A percentile compares a stretch with the other conserved stretches of the same genome.
Evolutionary conservation across 306 rosid species (phyloP).

Genomic region (Senna siamea): DNA sequence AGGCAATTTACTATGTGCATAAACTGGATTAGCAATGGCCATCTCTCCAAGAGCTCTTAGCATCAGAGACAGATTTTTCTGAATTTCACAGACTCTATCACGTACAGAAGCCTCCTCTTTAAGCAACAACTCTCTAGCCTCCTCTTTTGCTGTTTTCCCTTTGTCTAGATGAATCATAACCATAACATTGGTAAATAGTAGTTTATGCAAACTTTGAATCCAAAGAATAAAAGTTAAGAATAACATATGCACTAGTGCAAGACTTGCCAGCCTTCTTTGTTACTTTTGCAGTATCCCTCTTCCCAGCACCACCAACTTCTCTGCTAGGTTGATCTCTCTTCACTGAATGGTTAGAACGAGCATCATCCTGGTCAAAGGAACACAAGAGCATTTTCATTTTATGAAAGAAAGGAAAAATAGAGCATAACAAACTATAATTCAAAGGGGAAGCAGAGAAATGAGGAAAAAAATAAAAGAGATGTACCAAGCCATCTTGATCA

Average conservation of each 20-base stretch:
- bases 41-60: slow-evolving; percentile 89
- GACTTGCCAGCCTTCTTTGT: slow-evolving; percentile 85
- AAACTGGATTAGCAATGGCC: slow-evolving; percentile 86
- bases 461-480: slow-evolving; percentile 16
- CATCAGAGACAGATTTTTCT: slow-evolving; percentile 66
- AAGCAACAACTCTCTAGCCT: slow-evolving; percentile 84
- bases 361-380: slow-evolving; percentile 56
- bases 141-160: slow-evolving; percentile 90
- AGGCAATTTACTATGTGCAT: slow-evolving; percentile 85
- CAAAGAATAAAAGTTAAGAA: slow-evolving; percentile 19
- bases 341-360: slow-evolving; percentile 62
- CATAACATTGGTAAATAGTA: background rate
- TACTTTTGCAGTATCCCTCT: slow-evolving; percentile 69
- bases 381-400: background rate
- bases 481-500: slow-evolving; percentile 63
- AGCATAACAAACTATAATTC: slow-evolving; percentile 9
- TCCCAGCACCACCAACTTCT: slow-evolving; percentile 67
- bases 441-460: background rate
- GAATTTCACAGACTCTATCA: slow-evolving; percentile 67
- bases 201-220: background rate
- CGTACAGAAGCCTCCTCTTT: slow-evolving; percentile 86
- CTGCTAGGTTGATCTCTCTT: slow-evolving; percentile 70
- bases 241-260: slow-evolving; percentile 32
- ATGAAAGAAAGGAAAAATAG: background rate
- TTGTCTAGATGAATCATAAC: slow-evolving; percentile 59